Evolutionary conservation across 2,329 filamentous ascomycete genomes (phyloP), one percentile per base, ranked within the genome.

Genomic region (Raffaelea arxii): DNA sequence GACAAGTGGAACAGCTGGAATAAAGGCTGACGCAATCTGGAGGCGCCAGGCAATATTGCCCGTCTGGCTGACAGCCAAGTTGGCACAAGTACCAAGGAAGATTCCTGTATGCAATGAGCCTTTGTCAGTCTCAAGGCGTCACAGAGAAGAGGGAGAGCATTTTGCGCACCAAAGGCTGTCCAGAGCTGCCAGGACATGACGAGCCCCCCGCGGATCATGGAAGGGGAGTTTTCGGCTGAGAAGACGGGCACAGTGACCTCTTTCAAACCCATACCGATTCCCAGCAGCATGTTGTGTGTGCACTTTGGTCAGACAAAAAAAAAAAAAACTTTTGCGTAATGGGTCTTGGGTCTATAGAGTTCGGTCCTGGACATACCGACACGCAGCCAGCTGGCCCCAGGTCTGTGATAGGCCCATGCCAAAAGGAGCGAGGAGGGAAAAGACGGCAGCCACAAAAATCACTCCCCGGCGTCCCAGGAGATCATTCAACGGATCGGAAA

Each of bases 261-360:
- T 59, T 89, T 89, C 16, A 82, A 73, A 24, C 85, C 85, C 67
- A 90, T 87, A 1, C 83, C 85, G 40, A 92, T 77, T 10, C 87
- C 87, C 50, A 91, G 74, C 12, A 85, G 70, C 51, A 91, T 75
- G 37, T 86, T 46, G 37, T 35, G 6, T 10, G 19, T 10, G 16
- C n/a, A n/a, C n/a, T n/a, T n/a, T n/a, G n/a, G n/a, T n/a, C n/a
- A n/a, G n/a, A n/a, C n/a, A n/a, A n/a, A n/a, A n/a, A n/a, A n/a
- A n/a, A n/a, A n/a, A n/a, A n/a, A n/a, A n/a, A n/a, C n/a, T n/a
- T n/a, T n/a, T n/a, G n/a, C n/a, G n/a, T n/a, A n/a, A n/a, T n/a
- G n/a, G n/a, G n/a, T n/a, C n/a, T n/a, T n/a, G n/a, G n/a, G n/a
- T n/a, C n/a, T n/a, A n/a, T n/a, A n/a, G n/a, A n/a, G n/a, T n/a